phyloP scores from a whole-genome alignment of 1,284 basidiomycete species.

The Microbotryomycetes sp. region DNA sequence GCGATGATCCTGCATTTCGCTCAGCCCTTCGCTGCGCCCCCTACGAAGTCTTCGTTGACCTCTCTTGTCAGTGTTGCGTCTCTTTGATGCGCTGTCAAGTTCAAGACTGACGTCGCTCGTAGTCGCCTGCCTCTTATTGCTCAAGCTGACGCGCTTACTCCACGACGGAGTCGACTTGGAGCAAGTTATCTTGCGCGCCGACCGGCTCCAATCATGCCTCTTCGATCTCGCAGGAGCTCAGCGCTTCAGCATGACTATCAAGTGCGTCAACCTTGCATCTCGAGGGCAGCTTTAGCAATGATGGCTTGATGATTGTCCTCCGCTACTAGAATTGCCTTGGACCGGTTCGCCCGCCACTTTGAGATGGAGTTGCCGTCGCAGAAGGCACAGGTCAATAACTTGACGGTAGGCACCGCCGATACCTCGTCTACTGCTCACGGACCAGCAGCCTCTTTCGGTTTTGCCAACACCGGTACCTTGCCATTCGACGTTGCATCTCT shows the following conservation, averaged over 20 bases:
- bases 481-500: slow-evolving; percentile 1
- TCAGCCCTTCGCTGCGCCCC: background rate
- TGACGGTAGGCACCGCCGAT: background rate
- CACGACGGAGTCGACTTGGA: slow-evolving; percentile 2
- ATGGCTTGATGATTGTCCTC: slow-evolving; percentile 1
- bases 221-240: slow-evolving; percentile 4
- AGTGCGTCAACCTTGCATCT: background rate
- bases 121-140: slow-evolving; percentile 3
- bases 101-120: background rate
- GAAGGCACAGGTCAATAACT: background rate
- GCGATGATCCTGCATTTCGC: background rate
- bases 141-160: slow-evolving; percentile 14
- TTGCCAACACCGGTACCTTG: background rate
- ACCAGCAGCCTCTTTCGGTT: background rate
- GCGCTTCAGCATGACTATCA: slow-evolving; percentile 8
- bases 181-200: background rate
- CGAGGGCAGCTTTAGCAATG: background rate
- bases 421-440: background rate
- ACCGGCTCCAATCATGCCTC: background rate
- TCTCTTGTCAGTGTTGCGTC: background rate
- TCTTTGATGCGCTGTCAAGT: background rate
- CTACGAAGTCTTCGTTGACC: background rate
- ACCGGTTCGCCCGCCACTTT: background rate
- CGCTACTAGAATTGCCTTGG: background rate
- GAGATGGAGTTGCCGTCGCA: background rate